These are phyloP conservation scores for Alternaria hordeiaustralica DNA, from an alignment of 2,329 filamentous ascomycete genomes.

Conservation along the genomic window DNA sequence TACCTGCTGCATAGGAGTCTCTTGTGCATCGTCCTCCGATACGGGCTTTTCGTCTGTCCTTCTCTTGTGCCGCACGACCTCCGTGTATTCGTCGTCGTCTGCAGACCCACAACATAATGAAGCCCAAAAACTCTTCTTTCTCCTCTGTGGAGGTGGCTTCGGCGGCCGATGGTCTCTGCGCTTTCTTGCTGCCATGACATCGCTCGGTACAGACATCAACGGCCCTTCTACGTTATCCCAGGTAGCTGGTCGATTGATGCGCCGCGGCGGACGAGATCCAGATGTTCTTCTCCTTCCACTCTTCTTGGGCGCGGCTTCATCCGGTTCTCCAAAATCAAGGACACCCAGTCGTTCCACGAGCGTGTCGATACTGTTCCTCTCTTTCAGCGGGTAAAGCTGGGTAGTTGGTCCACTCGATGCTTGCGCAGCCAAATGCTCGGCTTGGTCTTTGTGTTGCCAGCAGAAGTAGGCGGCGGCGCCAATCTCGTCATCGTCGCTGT, in stretches of 20 bases:
- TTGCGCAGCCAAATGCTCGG: conserved; percentile 50
- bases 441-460: conserved; percentile 95
- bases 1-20: conserved; percentile 19
- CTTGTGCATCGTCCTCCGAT: conserved; percentile 8
- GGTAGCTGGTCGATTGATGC: conserved; percentile 49
- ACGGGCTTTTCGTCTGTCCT: conserved; percentile 24
- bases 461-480: conserved; percentile 74
- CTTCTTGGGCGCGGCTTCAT: conserved; percentile 46
- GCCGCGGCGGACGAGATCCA: conserved; percentile 27
- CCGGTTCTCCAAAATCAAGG: conserved; percentile 64
- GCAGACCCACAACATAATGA: conserved; percentile 51
- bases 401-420: conserved; percentile 39
- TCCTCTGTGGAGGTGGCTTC: conserved; percentile 28
- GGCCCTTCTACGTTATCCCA: conserved; percentile 56
- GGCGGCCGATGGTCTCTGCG: conserved; percentile 25
- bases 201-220: conserved; percentile 52
- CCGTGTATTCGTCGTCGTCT: conserved; percentile 47
- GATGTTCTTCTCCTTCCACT: conserved; percentile 24
- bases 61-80: conserved; percentile 52
- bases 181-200: conserved; percentile 41
- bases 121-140: conserved; percentile 50
- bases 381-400: conserved; percentile 64
- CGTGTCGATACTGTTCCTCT: conserved; percentile 83
- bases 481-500: conserved; percentile 61
- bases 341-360: conserved; percentile 80